A percentile compares a stretch with the other conserved stretches of the same genome.
These are phyloP conservation scores for Saccharum spontaneum DNA, from an alignment of 176 grass and related monocot genomes.

Conservation along the genomic window DNA sequence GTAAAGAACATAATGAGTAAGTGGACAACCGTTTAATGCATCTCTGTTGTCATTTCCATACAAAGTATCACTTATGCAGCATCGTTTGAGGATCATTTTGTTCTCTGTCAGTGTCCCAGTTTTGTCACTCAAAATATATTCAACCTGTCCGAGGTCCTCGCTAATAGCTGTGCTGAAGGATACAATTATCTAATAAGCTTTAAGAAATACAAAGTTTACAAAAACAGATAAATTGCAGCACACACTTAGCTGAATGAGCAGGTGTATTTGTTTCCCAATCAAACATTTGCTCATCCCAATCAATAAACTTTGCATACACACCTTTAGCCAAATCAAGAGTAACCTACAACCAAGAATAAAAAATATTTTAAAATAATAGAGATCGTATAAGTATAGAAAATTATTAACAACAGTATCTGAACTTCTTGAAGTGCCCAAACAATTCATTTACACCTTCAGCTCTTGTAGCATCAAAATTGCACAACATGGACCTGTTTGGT, in stretches of 20 bases:
- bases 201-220: constrained; percentile 30
- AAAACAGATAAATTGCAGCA: neutral
- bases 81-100: constrained; percentile 88
- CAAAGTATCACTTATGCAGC: constrained; percentile 72
- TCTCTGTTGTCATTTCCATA: constrained; percentile 85
- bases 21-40: constrained; percentile 81
- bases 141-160: constrained; percentile 95
- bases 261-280: constrained; percentile 80
- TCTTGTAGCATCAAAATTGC: neutral
- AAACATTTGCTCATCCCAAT: constrained; percentile 96
- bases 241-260: constrained; percentile 86
- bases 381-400: neutral
- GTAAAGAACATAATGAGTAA: constrained; percentile 27
- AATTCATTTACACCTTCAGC: neutral
- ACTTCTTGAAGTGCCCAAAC: neutral
- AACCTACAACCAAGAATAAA: constrained; percentile 53
- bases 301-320: constrained; percentile 92
- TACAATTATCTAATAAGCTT: constrained; percentile 49
- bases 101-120: constrained; percentile 94
- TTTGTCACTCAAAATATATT: constrained; percentile 99
- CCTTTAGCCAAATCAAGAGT: constrained; percentile 91
- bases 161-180: constrained; percentile 97
- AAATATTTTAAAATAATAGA: constrained; percentile 16
- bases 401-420: constrained; percentile 12
- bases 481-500: neutral